Base-by-base conservation (phyloP, 179 eudicot genomes). In the Gypsophila paniculata region DNA sequence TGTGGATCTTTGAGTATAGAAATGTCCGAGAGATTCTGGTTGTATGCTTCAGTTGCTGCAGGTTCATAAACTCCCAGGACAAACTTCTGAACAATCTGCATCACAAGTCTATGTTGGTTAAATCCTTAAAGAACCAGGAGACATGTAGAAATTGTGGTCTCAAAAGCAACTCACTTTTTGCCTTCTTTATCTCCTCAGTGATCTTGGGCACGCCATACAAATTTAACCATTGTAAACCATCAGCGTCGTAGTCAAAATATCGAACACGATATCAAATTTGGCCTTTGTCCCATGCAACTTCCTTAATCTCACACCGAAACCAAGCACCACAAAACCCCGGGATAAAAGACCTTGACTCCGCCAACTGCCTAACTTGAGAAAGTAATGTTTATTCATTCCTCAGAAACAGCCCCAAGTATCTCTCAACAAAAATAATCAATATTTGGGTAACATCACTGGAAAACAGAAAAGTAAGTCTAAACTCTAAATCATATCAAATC, bases 1-100 rank as follows among this genome's bases (percentile, higher is more conserved):
- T 89, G 97, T 68, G 97, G 96, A 84, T 91, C 93, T 82, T 93
- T 93, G 75, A 91, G 71, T 66, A 78, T 83, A 64, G 98, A 91
- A 68, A 85, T 68, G 60, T 88, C 96, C 23, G 96, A 88, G 32
- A 73, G 87, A 80, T 91, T 93, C 72, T 86, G 85, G 78, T 91
- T 83, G 85, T 84, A 82, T 66, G 85, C 88, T 74, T 80, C 84
- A 49, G 98, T 93, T 66, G 91, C 93, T 79, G 89, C 97, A 49
- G 82, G 80, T 72, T 93, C 98, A 86, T 75, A 93, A 38, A 63
- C 76, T 71, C 98, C 98, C 65, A 93, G 80, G 76, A 85, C 68
- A 82, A 85, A 93, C 80, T 93, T 96, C 83, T 93, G 98, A 75
- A 88, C 84, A 44, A 78, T 74, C 97, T 93, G 84, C 68, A 77